Base-by-base conservation (phyloP, 1,284 basidiomycete genomes). In the Volvariella volvacea region DNA sequence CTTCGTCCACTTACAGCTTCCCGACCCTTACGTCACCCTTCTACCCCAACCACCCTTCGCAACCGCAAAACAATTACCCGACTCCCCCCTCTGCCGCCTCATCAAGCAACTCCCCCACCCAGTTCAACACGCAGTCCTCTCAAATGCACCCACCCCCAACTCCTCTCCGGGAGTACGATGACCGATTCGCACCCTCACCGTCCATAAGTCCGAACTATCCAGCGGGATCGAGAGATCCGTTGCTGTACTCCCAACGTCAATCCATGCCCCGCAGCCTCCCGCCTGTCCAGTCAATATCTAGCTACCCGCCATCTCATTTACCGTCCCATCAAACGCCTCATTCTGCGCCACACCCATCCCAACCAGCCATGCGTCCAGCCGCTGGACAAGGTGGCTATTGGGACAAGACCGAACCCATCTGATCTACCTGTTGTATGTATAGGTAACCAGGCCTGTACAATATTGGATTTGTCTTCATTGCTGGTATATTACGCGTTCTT, bases 21-120 rank as follows among this genome's bases (percentile, higher is more conserved):
- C 57, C 65, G 25, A 70, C 69, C 15, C 55, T 70, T 34, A 68
- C 49, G 48, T 65, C 74, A 16, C 63, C 73, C 4, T 76, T 71
- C 58, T 71, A 64, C 60, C 68, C 75, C 45, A 45, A 52, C 31
- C 25, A 28, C 14, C 59, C 62, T 48, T 54, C 59, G 39, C 61
- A 49, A 40, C 39, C 54, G 41, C 50, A 51, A 43, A 47, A 48
- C 40, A 49, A 46, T 42, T 50, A 49, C 44, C 25, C 46, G 20
- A 44, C 31, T 32, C 37, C 46, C 6, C 12, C 17, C 28, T 22
- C 62, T 48, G 21, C 55, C 43, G 20, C 49, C 39, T 43, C 54
- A 3, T 49, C 59, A 16, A 48, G 57, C 41, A 52, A 55, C 22
- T 59, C 58, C 39, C 56, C 45, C n/a, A 36, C 34, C 22, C 25